A percentile compares a stretch with the other conserved stretches of the same genome.
These are phyloP conservation scores for Coemansia biformis DNA, from an alignment of 192 early-diverging fungal genomes.

Conservation along the genomic window DNA sequence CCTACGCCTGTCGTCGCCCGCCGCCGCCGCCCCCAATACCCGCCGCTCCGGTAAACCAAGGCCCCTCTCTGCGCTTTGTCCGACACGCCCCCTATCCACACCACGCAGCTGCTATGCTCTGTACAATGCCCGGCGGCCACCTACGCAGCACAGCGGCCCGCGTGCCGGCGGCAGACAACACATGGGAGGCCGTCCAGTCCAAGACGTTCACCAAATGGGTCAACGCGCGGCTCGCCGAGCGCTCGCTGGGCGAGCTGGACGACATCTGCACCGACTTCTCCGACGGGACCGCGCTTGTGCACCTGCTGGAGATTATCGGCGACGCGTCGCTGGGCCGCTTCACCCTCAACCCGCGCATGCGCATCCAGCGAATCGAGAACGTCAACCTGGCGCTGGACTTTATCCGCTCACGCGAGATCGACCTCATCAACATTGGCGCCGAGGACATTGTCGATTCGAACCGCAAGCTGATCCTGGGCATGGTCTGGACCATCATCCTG, in stretches of 20 bases:
- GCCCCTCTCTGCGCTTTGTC: neutral
- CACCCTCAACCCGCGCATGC: slow-evolving; percentile 83
- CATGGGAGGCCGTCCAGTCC: slow-evolving; percentile 87
- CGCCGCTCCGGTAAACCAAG: no score
- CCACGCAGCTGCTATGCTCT: slow-evolving; percentile 9
- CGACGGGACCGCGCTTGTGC: slow-evolving; percentile 64
- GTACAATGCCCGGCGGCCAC: slow-evolving; percentile 32
- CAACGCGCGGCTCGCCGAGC: slow-evolving; percentile 65
- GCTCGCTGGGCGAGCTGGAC: slow-evolving; percentile 43
- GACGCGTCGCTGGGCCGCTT: slow-evolving; percentile 79
- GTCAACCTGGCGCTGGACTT: slow-evolving; percentile 91
- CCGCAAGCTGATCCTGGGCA: slow-evolving; percentile 84
- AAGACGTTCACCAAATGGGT: slow-evolving; percentile 87
- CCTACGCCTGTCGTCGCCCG: no score
- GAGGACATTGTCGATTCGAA: slow-evolving; percentile 96
- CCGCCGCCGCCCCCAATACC: no score
- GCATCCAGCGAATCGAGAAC: slow-evolving; percentile 95
- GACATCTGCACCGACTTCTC: slow-evolving; percentile 60
- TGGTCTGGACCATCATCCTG: slow-evolving; percentile 97
- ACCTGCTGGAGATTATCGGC: slow-evolving; percentile 89
- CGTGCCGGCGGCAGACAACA: slow-evolving; percentile 33
- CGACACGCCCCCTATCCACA: neutral
- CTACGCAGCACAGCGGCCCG: slow-evolving; percentile 14
- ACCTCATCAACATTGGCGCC: slow-evolving; percentile 92
- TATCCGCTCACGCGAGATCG: slow-evolving; percentile 78